Percentiles rank a stretch among this genome's conserved stretches.
phyloP scores from a whole-genome alignment of 73 alveolate genomes.

The Uronychia binucleata region DNA sequence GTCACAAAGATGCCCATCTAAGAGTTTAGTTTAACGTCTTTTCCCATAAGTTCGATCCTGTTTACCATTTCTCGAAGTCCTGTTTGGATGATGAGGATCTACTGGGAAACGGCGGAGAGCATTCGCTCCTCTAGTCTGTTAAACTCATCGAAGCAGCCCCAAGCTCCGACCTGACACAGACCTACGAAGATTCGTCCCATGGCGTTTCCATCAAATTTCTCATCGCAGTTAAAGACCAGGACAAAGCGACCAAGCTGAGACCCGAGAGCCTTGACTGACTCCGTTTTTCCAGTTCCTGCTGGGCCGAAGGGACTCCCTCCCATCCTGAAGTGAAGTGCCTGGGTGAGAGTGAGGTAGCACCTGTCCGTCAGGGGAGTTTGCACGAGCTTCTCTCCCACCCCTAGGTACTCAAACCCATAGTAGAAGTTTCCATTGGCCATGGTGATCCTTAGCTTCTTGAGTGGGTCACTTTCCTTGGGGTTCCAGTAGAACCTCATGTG shows the following conservation, averaged over 20 bases:
- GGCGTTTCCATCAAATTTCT: conserved; percentile 99
- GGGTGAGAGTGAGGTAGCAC: conserved; percentile 94
- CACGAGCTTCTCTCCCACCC: conserved; percentile 98
- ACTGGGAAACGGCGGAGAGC: conserved; percentile 98
- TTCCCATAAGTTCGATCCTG: conserved; percentile 97
- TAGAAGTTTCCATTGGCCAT: conserved; percentile 98
- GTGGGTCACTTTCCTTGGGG: conserved; percentile 90
- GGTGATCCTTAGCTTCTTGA: conserved; percentile 90
- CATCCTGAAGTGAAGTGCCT: conserved; percentile 97
- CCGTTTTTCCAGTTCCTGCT: conserved; percentile 99
- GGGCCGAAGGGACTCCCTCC: conserved; percentile 99
- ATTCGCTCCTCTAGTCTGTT: conserved; percentile 98
- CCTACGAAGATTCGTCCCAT: conserved; percentile 99
- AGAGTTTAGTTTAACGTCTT: conserved; percentile 93
- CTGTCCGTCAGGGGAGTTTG: conserved; percentile 98
- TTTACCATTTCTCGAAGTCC: conserved; percentile 96
- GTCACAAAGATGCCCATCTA: conserved; percentile 99
- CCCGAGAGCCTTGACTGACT: conserved; percentile 99
- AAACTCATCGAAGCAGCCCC: conserved; percentile 99
- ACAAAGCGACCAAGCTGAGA: conserved; percentile 98
- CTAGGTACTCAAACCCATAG: conserved; percentile 99
- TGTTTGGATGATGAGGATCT: conserved; percentile 95
- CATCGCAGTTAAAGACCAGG: conserved; percentile 99
- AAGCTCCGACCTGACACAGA: conserved; percentile 98
- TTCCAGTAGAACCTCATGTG: conserved; percentile 99